phyloP scores from a whole-genome alignment of 495 filamentous ascomycete species.

The Penicillium cataractarum region DNA sequence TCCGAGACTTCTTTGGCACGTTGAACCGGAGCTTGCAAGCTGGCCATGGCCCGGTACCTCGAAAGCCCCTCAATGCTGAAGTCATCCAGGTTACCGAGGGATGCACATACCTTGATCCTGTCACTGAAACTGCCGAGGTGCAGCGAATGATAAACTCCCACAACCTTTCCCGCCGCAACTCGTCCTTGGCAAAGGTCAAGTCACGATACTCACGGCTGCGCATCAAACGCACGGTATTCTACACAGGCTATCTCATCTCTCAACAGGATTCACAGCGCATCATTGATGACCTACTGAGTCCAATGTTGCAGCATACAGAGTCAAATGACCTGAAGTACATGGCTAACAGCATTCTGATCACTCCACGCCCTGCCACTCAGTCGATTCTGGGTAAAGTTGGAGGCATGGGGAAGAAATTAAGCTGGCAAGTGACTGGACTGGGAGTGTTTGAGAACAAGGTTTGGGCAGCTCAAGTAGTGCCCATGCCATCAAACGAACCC shows the following conservation, averaged over 20 bases:
- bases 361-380: constrained; percentile 66
- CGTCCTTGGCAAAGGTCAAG: constrained; percentile 36
- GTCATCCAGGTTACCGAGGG: constrained; percentile 87
- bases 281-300: constrained; percentile 65
- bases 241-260: constrained; percentile 89
- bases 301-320: constrained; percentile 50
- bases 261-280: constrained; percentile 69
- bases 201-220: constrained; percentile 51
- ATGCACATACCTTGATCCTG: constrained; percentile 75
- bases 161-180: constrained; percentile 59
- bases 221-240: constrained; percentile 87
- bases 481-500: constrained; percentile 63
- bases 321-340: constrained; percentile 76
- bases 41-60: constrained; percentile 34
- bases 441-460: constrained; percentile 75
- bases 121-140: constrained; percentile 79
- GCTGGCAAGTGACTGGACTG: constrained; percentile 79
- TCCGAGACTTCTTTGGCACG: constrained; percentile 76
- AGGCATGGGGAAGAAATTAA: constrained; percentile 78
- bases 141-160: constrained; percentile 89
- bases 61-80: constrained; percentile 70
- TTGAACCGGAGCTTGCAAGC: constrained; percentile 64
- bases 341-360: constrained; percentile 90
- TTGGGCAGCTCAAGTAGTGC: constrained; percentile 81
- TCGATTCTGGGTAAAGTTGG: constrained; percentile 79